phyloP scores from a whole-genome alignment of 1,284 basidiomycete genomes.

The Vanrija sp. region DNA sequence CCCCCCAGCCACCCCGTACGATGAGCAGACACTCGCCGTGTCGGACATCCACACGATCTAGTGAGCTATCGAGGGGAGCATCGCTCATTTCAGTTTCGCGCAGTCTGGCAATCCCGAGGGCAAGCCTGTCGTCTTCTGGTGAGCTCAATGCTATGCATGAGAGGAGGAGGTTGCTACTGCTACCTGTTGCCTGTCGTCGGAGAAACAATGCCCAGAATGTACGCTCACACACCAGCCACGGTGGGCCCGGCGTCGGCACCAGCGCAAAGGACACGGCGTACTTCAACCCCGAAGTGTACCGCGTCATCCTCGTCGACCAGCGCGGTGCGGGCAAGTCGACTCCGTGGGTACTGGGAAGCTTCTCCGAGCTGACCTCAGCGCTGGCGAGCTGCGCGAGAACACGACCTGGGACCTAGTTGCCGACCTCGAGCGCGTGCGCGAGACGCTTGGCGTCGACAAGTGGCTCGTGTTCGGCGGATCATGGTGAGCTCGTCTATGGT shows the following conservation, averaged over 20 bases:
- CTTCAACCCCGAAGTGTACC: slow-evolving; percentile 80
- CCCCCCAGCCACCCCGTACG: slow-evolving; percentile 50
- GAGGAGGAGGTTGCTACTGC: no score
- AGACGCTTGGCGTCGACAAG: slow-evolving; percentile 68
- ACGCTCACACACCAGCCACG: slow-evolving; percentile 16
- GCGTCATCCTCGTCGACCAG: slow-evolving; percentile 66
- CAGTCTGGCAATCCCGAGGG: slow-evolving; percentile 71
- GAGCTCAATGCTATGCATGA: not conserved
- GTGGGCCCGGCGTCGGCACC: slow-evolving; percentile 34
- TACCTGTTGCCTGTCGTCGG: not conserved
- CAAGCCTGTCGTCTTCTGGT: slow-evolving; percentile 24
- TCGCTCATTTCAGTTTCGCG: slow-evolving; percentile 61
- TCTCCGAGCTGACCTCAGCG: slow-evolving; percentile 49
- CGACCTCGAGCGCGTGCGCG: slow-evolving; percentile 78
- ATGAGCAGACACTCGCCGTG: slow-evolving; percentile 65
- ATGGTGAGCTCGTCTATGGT: slow-evolving; percentile 56
- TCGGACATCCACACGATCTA: slow-evolving; percentile 72
- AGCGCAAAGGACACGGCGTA: slow-evolving; percentile 61
- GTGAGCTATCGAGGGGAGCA: slow-evolving; percentile 51
- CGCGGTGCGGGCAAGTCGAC: slow-evolving; percentile 79
- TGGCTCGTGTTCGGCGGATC: slow-evolving; percentile 92
- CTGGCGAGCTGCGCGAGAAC: slow-evolving; percentile 74
- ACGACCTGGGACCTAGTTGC: slow-evolving; percentile 92
- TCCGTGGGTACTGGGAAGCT: slow-evolving; percentile 54
- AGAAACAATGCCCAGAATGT: no score